Base-by-base conservation (phyloP, 768 basidiomycete species). In the Boletus subparvulus region DNA sequence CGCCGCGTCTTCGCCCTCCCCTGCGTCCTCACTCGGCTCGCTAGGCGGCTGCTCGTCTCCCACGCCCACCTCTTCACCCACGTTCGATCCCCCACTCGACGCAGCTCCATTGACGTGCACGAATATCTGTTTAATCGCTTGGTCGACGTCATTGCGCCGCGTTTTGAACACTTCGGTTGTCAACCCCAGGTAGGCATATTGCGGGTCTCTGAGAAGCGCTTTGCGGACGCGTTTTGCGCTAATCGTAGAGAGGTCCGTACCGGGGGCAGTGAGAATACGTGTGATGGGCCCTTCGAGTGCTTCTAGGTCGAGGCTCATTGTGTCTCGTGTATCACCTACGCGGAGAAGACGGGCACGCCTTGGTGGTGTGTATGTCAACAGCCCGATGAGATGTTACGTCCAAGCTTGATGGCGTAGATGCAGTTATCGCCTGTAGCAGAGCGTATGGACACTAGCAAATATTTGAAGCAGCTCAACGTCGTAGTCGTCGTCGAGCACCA, bases 221-320 rank as follows among this genome's bases (percentile, higher is more conserved):
- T 87, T 88, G 61, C 94, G 84, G 64, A 97, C 92, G 73, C 85
- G 86, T 75, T 92, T 96, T 45, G 93, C 94, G 69, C 86, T 90
- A 72, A 94, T 90, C 45, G 87, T 88, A 45, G 77, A 59, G 65
- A 94, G 80, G 78, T 94, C 88, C 46, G 83, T 87, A 46, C 83
- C 86, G 4, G 92, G 92, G 19, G 87, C 86, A 32, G 83, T 78
- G 50, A 94, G 83, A 69, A 94, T 90, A 56, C 78, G 74, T 61
- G 78, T 79, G 67, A 94, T 87, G 56, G 75, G 78, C 13, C 80
- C 78, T 70, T 85, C 81, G 61, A 91, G 78, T 55, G 78, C 72
- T 57, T 69, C 64, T 46, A 84, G 74, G 66, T 86, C 78, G 65
- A 82, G 76, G 57, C 66, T 65, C 85, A 87, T 87, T 54, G 46